These are phyloP conservation scores for Amborella trichopoda DNA, from an alignment of 164 flowering plant species.

Conservation along the genomic window DNA sequence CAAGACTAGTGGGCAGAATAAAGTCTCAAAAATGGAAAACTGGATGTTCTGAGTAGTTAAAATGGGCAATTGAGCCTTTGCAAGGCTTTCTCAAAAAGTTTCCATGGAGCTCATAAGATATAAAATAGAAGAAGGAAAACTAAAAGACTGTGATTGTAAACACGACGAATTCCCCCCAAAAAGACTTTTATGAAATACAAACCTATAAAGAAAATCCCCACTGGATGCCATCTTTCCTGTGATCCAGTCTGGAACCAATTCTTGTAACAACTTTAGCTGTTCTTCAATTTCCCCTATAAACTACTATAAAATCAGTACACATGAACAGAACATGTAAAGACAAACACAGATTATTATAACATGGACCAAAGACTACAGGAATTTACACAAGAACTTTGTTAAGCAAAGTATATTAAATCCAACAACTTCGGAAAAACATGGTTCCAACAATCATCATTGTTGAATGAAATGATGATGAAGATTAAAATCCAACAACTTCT, in stretches of 20 bases:
- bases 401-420: neutral
- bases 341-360: neutral
- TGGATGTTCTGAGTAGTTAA: too few species aligned
- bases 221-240: constrained; percentile 30
- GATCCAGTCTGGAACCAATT: constrained; percentile 72
- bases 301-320: neutral
- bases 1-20: too few species aligned
- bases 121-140: too few species aligned
- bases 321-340: neutral
- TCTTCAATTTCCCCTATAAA: constrained; percentile 66
- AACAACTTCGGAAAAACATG: neutral
- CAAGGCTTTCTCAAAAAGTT: too few species aligned
- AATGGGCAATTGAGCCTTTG: too few species aligned
- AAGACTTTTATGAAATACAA: constrained; percentile 13
- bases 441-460: constrained; percentile 1
- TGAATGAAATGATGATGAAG: too few species aligned
- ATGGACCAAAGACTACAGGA: neutral
- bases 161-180: too few species aligned
- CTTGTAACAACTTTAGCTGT: constrained; percentile 45
- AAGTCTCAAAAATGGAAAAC: too few species aligned
- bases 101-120: too few species aligned
- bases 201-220: constrained; percentile 58
- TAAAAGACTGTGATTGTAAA: too few species aligned
- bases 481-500: neutral
- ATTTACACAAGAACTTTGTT: too few species aligned